Evolutionary conservation across 73 alveolate species (phyloP).

Genomic region (Paramecium primaurelia): DNA sequence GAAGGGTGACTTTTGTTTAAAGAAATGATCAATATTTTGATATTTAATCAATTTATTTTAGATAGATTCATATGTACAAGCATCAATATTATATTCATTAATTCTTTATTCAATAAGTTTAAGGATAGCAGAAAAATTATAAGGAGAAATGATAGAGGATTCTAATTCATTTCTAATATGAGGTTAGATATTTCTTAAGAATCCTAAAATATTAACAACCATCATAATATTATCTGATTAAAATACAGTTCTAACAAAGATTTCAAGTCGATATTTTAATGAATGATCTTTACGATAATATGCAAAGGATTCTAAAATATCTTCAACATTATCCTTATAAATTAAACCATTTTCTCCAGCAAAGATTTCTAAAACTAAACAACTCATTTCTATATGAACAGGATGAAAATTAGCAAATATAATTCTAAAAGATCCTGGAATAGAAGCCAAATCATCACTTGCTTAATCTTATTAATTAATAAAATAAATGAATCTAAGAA

Average conservation of each 20-base stretch:
- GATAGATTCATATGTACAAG: not conserved
- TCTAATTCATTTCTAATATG: not conserved
- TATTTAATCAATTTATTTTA: not conserved
- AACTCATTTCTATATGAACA: conserved; percentile 26
- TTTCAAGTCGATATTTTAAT: not conserved
- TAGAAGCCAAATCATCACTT: not conserved
- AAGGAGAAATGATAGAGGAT: not conserved
- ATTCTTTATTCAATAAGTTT: not conserved
- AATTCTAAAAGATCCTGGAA: conserved; percentile 7
- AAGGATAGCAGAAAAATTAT: not conserved
- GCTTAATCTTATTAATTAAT: not conserved
- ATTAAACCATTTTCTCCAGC: not conserved
- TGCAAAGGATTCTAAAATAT: not conserved
- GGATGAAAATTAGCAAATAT: conserved; percentile 33
- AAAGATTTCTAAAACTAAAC: not conserved
- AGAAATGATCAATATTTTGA: not conserved
- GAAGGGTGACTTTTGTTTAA: not conserved
- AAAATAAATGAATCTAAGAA: not conserved
- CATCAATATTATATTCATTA: not conserved
- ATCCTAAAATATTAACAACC: not conserved
- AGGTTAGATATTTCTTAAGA: not conserved
- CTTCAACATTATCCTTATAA: not conserved
- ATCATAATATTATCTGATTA: not conserved
- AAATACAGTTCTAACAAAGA: not conserved
- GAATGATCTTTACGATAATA: not conserved